Conservation (phyloP, 495 filamentous ascomycete genomes). For the Hypoxylon perforatum region DNA sequence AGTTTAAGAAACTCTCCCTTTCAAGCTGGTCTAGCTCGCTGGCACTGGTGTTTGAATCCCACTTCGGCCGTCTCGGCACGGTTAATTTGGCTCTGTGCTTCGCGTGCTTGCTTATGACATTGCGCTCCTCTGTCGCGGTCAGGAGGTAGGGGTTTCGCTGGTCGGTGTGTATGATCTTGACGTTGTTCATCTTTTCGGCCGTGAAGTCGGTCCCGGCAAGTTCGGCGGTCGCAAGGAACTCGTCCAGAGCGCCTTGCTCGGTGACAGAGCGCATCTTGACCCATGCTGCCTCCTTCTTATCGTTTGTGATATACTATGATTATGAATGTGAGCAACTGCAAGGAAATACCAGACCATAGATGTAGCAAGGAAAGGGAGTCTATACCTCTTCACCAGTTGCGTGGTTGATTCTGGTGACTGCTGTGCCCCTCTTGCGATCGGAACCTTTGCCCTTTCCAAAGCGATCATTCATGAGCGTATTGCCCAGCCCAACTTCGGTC, state of each 20-base stretch:
- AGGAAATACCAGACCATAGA: background rate
- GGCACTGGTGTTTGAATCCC: constrained; percentile 86
- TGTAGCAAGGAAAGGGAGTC: background rate
- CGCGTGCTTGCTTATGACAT: constrained; percentile 80
- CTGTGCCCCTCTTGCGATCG: constrained; percentile 69
- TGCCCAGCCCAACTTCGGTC: constrained; percentile 89
- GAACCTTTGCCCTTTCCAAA: constrained; percentile 88
- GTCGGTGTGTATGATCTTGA: constrained; percentile 96
- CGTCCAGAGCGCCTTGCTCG: constrained; percentile 93
- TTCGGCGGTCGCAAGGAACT: constrained; percentile 81
- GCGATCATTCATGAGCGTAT: constrained; percentile 86
- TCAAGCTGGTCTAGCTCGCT: constrained; percentile 83
- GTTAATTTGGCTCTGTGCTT: constrained; percentile 81
- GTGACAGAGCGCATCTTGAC: constrained; percentile 99
- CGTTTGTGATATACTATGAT: constrained; percentile 73
- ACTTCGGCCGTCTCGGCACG: constrained; percentile 88
- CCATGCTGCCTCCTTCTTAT: constrained; percentile 80
- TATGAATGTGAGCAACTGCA: constrained; percentile 8
- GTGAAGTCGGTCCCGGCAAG: constrained; percentile 98
- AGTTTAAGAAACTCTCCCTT: constrained; percentile 82
- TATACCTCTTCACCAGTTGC: constrained; percentile 64
- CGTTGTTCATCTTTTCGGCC: constrained; percentile 97
- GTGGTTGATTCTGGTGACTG: constrained; percentile 69
- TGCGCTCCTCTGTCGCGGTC: constrained; percentile 85
- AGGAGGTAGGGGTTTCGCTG: constrained; percentile 96